Evolutionary conservation across 768 basidiomycete genomes (phyloP), one percentile per base, ranked within the genome.

Genomic region (Mycena venus): DNA sequence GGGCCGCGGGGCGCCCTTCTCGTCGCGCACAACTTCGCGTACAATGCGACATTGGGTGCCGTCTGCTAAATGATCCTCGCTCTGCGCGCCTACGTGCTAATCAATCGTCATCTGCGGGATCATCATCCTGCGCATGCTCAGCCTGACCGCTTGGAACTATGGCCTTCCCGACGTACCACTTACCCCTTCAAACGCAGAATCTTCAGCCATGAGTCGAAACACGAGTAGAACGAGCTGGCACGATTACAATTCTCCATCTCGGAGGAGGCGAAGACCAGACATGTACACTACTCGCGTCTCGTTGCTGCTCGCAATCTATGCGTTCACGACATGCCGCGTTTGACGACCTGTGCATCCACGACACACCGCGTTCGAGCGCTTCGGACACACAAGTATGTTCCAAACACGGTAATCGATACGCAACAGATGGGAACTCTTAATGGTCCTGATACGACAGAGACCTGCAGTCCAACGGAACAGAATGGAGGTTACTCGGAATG

Each of bases 11-110:
- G 78, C 47, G 77, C 47, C 17, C 68, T 79, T 2, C 77, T 79
- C 63, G 66, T 79, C 62, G 66, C 65, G 36, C 78, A 77, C 51
- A 79, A 77, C 64, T 73, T 79, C 42, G 68, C 64, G 21, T 79
- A 79, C 68, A 79, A 79, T 73, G 23, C 77, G 6, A 79, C 78
- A 3, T 72, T 79, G 68, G 78, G 78, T 70, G 74, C 78, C 10
- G 70, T 77, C 12, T 79, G 78, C 70, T 79, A 79, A 61, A 73
- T 75, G 19, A 70, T 79, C 63, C 77, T 79, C 67, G 74, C n/a
- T 65, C 66, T 12, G 77, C 78, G 49, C 74, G 78, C 19, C 74
- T 79, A 25, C 74, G 78, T 34, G 74, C 74, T 0, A 79, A 79
- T 73, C 78, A 7, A 79, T 79, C 63, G 78, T 78, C 58, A 61